Percentiles rank a stretch among this genome's conserved stretches.
Conservation (phyloP, 768 basidiomycete genomes). For the Cystobasidium onofrii region DNA sequence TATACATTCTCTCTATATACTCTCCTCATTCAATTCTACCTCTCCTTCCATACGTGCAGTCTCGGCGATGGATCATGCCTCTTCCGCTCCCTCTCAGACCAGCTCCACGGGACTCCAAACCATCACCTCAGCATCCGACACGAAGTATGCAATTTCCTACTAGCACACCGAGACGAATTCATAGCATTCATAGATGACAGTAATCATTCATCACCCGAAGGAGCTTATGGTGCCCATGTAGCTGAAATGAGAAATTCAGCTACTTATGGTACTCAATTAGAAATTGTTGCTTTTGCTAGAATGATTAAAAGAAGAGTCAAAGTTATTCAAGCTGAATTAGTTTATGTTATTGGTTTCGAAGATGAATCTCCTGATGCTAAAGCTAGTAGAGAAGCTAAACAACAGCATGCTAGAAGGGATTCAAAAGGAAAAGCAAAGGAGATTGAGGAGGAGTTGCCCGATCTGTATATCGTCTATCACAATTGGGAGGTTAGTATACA, state of each 20-base stretch:
- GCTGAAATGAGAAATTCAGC: slow-evolving; percentile 47
- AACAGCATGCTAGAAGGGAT: slow-evolving; percentile 19
- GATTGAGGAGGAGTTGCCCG: slow-evolving; percentile 39
- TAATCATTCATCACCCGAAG: slow-evolving; percentile 1
- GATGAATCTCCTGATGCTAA: slow-evolving; percentile 32
- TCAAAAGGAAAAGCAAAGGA: slow-evolving; percentile 31
- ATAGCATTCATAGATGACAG: slow-evolving; percentile 73
- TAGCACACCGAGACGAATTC: slow-evolving; percentile 60
- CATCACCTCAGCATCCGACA: slow-evolving; percentile 61
- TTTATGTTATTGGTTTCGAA: slow-evolving; percentile 71
- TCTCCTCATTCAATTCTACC: background rate
- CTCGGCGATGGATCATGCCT: slow-evolving; percentile 72
- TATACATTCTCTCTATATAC: background rate
- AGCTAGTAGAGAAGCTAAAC: slow-evolving; percentile 2
- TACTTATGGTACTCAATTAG: slow-evolving; percentile 87
- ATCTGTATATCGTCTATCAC: slow-evolving; percentile 77
- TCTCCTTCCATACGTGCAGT: background rate
- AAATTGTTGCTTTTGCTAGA: slow-evolving; percentile 85
- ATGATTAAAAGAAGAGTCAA: slow-evolving; percentile 70
- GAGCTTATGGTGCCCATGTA: slow-evolving; percentile 24
- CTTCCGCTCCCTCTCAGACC: slow-evolving; percentile 59
- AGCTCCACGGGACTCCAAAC: slow-evolving; percentile 67
- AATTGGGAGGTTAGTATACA: slow-evolving; percentile 47
- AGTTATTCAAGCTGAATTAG: slow-evolving; percentile 82
- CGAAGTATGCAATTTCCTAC: slow-evolving; percentile 77